A percentile compares a stretch with the other conserved stretches of the same genome.
phyloP scores from a whole-genome alignment of 768 basidiomycete species.

The Amanita pseudoporphyria region DNA sequence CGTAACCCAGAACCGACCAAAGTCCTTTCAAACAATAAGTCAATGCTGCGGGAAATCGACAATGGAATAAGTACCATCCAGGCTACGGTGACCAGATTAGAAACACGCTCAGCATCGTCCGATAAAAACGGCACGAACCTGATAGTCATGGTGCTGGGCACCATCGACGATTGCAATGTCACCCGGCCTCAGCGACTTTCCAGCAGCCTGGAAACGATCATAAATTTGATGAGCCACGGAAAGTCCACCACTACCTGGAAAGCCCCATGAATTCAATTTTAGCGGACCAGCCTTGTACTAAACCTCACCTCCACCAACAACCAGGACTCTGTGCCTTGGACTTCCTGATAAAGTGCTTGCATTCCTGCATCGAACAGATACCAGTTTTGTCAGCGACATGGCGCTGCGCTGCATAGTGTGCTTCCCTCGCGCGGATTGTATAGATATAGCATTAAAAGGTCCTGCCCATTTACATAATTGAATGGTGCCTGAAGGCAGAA shows the following conservation, averaged over 20 bases:
- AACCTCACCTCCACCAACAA: constrained; percentile 71
- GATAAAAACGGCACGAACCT: constrained; percentile 34
- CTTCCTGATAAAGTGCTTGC: constrained; percentile 30
- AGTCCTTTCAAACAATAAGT: constrained; percentile 45
- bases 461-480: neutral
- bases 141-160: constrained; percentile 78
- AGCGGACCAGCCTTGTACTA: constrained; percentile 15
- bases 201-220: constrained; percentile 63
- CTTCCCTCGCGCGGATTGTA: neutral
- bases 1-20: constrained; percentile 85
- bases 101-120: constrained; percentile 5
- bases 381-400: constrained; percentile 8
- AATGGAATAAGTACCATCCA: constrained; percentile 57
- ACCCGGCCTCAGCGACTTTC: constrained; percentile 53
- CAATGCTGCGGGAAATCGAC: neutral
- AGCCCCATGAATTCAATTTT: neutral
- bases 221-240: constrained; percentile 84
- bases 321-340: constrained; percentile 71
- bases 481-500: neutral
- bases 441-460: neutral
- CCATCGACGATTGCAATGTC: constrained; percentile 86
- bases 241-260: constrained; percentile 69
- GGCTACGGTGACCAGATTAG: constrained; percentile 37
- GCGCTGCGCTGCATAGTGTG: neutral
- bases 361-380: constrained; percentile 14